Percentiles rank a stretch among this genome's conserved stretches.
Evolutionary conservation across 768 basidiomycete species (phyloP).

Genomic region (Termitomyces sp.): DNA sequence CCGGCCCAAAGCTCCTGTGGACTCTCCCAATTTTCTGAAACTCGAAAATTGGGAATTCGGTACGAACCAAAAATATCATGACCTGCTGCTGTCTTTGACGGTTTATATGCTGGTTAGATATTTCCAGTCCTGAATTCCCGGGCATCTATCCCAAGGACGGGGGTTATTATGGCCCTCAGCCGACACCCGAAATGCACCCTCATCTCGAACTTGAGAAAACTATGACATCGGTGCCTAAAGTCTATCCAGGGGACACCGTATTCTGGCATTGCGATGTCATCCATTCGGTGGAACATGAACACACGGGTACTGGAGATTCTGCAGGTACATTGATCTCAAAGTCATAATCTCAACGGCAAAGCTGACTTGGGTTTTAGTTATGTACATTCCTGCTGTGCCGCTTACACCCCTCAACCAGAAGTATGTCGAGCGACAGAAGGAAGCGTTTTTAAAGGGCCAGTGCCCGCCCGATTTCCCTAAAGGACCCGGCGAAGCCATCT

Average conservation of each 20-base stretch:
- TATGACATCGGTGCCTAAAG: conserved; percentile 71
- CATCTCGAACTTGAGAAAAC: conserved; percentile 61
- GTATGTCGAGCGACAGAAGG: conserved; percentile 63
- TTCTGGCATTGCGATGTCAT: conserved; percentile 72
- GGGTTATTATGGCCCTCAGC: conserved; percentile 43
- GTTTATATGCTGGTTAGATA: conserved; percentile 29
- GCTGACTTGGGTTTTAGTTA: conserved; percentile 40
- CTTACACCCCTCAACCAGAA: conserved; percentile 57
- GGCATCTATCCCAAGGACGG: conserved; percentile 41
- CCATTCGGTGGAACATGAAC: conserved; percentile 49
- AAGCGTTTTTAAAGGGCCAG: conserved; percentile 55
- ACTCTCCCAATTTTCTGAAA: conserved; percentile 42
- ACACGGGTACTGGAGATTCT: conserved; percentile 54
- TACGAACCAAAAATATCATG: conserved; percentile 15
- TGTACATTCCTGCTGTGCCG: conserved; percentile 79
- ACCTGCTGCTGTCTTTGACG: conserved; percentile 1
- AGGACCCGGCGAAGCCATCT: conserved; percentile 35
- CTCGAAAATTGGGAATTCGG: conserved; percentile 58
- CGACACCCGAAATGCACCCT: conserved; percentile 59
- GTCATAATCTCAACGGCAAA: neutral
- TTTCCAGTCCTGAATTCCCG: conserved; percentile 50
- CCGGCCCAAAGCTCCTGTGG: conserved; percentile 40
- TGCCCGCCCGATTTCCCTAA: conserved; percentile 74
- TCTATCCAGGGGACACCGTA: conserved; percentile 74
- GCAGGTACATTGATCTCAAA: conserved; percentile 41